Evolutionary conservation across 345 rosid genomes (phyloP).

Genomic region (Syzygium grande): DNA sequence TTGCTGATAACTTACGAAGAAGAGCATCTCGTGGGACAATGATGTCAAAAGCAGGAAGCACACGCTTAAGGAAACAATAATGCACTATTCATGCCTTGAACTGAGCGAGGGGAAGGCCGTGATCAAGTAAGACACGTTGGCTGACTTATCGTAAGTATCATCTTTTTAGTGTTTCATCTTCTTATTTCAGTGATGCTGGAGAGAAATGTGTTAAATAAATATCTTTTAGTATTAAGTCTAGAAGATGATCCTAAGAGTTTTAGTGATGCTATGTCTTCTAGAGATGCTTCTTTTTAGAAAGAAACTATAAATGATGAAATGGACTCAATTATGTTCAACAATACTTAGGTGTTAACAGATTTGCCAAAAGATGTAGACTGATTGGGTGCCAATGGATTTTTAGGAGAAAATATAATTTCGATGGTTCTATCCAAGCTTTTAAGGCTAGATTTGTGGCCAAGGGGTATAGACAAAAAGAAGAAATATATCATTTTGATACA

Average conservation of each 20-base stretch:
- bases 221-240: no score
- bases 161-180: not conserved
- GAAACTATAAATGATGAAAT: not conserved
- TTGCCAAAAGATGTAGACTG: not conserved
- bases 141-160: slow-evolving; percentile 64
- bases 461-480: no score
- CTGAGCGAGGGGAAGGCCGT: slow-evolving; percentile 67
- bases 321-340: not conserved
- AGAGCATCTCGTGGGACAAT: slow-evolving; percentile 91
- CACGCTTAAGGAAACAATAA: slow-evolving; percentile 70
- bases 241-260: not conserved
- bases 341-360: not conserved
- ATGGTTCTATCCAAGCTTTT: no score
- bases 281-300: not conserved
- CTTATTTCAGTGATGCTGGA: not conserved
- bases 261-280: not conserved
- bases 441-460: no score
- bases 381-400: no score
- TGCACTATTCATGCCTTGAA: slow-evolving; percentile 80
- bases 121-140: slow-evolving; percentile 65
- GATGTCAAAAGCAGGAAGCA: slow-evolving; percentile 87
- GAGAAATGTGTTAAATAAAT: no score
- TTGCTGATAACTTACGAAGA: slow-evolving; percentile 84
- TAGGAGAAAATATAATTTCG: no score
- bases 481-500: no score